Conservation (phyloP, 768 basidiomycete genomes). For the Xerocomus brunneocitrinus region DNA sequence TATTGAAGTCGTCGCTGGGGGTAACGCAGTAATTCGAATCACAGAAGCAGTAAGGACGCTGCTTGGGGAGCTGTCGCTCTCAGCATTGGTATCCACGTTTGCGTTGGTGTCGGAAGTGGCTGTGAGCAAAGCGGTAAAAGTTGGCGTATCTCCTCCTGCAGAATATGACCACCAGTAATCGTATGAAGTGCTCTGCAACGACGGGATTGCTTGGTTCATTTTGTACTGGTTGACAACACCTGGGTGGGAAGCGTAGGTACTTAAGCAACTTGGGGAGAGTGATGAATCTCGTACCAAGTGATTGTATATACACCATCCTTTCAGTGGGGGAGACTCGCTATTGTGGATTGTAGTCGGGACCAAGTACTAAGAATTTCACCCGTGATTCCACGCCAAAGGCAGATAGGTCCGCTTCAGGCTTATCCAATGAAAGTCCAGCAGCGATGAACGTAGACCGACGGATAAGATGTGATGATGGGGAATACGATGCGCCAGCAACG, state of each 20-base stretch:
- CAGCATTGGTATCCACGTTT: not conserved
- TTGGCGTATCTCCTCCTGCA: slow-evolving; percentile 21
- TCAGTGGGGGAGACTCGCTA: slow-evolving; percentile 2
- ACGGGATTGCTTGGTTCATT: slow-evolving; percentile 15
- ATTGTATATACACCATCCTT: slow-evolving; percentile 19
- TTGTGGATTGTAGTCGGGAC: slow-evolving; percentile 35
- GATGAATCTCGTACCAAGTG: slow-evolving; percentile 12
- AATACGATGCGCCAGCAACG: slow-evolving; percentile 65
- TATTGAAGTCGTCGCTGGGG: slow-evolving; percentile 19
- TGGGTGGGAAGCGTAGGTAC: slow-evolving; percentile 4
- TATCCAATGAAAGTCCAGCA: slow-evolving; percentile 65
- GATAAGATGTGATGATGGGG: slow-evolving; percentile 67
- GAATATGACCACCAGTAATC: slow-evolving; percentile 40
- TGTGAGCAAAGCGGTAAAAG: slow-evolving; percentile 5
- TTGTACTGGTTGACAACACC: slow-evolving; percentile 7
- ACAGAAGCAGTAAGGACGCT: slow-evolving; percentile 16
- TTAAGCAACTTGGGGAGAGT: not conserved
- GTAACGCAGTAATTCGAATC: slow-evolving; percentile 33
- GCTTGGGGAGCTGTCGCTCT: slow-evolving; percentile 2
- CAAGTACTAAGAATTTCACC: slow-evolving; percentile 37
- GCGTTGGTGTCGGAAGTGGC: not conserved
- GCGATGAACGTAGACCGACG: slow-evolving; percentile 78
- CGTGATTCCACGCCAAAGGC: slow-evolving; percentile 60
- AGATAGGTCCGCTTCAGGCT: slow-evolving; percentile 54
- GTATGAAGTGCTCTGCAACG: slow-evolving; percentile 19